phyloP scores from a whole-genome alignment of 345 rosid genomes.

The Camelina laxa region DNA sequence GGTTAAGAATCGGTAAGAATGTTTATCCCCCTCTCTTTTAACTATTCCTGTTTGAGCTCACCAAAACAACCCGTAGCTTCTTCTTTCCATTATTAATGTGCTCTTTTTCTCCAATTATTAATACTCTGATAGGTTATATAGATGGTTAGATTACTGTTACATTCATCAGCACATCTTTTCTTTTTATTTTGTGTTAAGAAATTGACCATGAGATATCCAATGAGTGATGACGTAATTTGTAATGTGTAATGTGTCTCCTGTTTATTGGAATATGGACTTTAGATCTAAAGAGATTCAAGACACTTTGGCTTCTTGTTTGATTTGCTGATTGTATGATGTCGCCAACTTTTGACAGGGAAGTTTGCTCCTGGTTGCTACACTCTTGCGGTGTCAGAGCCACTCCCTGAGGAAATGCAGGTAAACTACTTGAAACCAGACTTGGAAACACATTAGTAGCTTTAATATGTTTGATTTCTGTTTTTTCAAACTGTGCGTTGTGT shows the following conservation, averaged over 20 bases:
- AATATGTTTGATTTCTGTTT: conserved; percentile 3
- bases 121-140: conserved; percentile 1
- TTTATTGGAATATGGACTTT: conserved; percentile 7
- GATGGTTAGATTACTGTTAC: conserved; percentile 3
- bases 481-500: neutral
- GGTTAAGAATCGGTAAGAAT: conserved; percentile 83
- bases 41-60: neutral
- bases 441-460: neutral
- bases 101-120: neutral
- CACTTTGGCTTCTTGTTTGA: neutral
- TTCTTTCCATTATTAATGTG: neutral
- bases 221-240: neutral
- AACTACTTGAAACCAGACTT: conserved; percentile 8
- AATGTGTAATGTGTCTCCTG: neutral
- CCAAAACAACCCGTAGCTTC: neutral
- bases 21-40: conserved; percentile 21
- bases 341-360: conserved; percentile 55
- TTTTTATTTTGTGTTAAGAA: neutral
- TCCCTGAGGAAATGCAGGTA: conserved; percentile 89
- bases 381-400: conserved; percentile 81
- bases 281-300: neutral
- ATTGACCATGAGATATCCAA: neutral
- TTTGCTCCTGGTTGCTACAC: conserved; percentile 90
- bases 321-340: conserved; percentile 17
- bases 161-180: neutral